Evolutionary conservation across 768 basidiomycete species (phyloP).

Genomic region (Thelephora aurantiotincta): DNA sequence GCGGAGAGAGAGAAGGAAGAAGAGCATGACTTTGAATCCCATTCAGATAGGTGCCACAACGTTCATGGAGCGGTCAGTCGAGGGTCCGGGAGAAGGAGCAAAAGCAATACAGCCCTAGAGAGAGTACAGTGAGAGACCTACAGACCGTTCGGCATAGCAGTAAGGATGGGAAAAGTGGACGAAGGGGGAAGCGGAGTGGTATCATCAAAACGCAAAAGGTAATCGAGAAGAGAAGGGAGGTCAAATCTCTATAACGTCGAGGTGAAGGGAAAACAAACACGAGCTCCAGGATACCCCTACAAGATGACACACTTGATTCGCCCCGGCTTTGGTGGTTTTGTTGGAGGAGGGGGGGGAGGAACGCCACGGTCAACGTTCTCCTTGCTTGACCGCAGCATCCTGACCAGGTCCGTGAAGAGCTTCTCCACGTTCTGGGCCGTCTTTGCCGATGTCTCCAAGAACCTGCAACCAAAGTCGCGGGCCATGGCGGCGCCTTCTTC

Average conservation of each 20-base stretch:
- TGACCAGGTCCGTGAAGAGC: conserved; percentile 81
- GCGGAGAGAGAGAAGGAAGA: too few relatives aligned
- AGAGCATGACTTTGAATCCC: too few relatives aligned
- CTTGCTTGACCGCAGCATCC: conserved; percentile 46
- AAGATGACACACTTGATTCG: conserved; percentile 65
- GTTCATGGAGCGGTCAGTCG: too few relatives aligned
- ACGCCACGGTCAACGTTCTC: conserved; percentile 23
- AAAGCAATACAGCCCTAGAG: conserved; percentile 10
- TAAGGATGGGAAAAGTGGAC: conserved; percentile 4
- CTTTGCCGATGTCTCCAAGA: conserved; percentile 95
- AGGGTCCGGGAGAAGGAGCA: conserved; percentile 4
- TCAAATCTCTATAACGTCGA: conserved; percentile 56
- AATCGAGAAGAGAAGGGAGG: conserved; percentile 30
- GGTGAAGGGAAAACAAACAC: conserved; percentile 2
- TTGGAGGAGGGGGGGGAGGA: too few relatives aligned
- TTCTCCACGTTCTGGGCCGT: conserved; percentile 85
- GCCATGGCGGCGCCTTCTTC: conserved; percentile 83
- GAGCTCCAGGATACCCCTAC: conserved; percentile 40
- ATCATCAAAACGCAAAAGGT: conserved; percentile 58
- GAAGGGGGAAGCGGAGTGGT: conserved; percentile 40
- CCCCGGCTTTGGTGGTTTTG: conserved; percentile 3
- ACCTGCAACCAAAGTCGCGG: conserved; percentile 76
- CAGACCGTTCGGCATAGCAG: conserved; percentile 1
- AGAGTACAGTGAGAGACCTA: conserved; percentile 11
- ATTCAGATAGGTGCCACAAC: too few relatives aligned